Evolutionary conservation across 2,329 filamentous ascomycete species (phyloP).

Genomic region (Drechslerella stenobrocha): DNA sequence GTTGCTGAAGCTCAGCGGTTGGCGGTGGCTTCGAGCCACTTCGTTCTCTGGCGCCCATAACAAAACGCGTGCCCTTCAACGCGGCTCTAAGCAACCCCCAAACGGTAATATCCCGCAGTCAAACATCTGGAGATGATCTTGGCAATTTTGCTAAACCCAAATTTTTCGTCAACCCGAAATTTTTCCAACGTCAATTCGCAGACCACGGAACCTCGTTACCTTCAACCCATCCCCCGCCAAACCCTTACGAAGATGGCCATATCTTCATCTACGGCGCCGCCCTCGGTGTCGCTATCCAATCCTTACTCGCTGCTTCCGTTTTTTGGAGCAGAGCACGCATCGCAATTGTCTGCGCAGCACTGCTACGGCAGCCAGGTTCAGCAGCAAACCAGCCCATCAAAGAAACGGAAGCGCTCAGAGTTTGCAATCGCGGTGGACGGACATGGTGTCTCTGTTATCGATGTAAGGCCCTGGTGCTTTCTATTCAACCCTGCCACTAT

Average conservation of each 20-base stretch:
- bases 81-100: slow-evolving; percentile 29
- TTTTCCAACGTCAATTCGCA: slow-evolving; percentile 12
- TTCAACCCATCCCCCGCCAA: slow-evolving; percentile 11
- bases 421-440: slow-evolving; percentile 43
- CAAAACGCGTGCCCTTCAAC: slow-evolving; percentile 37
- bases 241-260: slow-evolving; percentile 35
- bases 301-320: slow-evolving; percentile 40
- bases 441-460: slow-evolving; percentile 39
- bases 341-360: slow-evolving; percentile 24
- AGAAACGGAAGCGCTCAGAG: slow-evolving; percentile 44
- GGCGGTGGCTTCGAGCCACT: neutral
- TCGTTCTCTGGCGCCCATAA: slow-evolving; percentile 22
- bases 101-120: slow-evolving; percentile 17
- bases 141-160: slow-evolving; percentile 18
- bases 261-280: slow-evolving; percentile 35
- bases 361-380: slow-evolving; percentile 40
- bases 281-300: slow-evolving; percentile 47
- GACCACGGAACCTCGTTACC: slow-evolving; percentile 1
- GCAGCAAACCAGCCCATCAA: slow-evolving; percentile 28
- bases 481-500: neutral
- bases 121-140: slow-evolving; percentile 46
- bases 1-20: neutral
- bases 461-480: too few relatives aligned
- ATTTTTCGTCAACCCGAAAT: slow-evolving; percentile 23
- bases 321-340: slow-evolving; percentile 27